Base-by-base conservation (phyloP, 2,329 filamentous ascomycete genomes). In the Verticillium alfalfae region DNA sequence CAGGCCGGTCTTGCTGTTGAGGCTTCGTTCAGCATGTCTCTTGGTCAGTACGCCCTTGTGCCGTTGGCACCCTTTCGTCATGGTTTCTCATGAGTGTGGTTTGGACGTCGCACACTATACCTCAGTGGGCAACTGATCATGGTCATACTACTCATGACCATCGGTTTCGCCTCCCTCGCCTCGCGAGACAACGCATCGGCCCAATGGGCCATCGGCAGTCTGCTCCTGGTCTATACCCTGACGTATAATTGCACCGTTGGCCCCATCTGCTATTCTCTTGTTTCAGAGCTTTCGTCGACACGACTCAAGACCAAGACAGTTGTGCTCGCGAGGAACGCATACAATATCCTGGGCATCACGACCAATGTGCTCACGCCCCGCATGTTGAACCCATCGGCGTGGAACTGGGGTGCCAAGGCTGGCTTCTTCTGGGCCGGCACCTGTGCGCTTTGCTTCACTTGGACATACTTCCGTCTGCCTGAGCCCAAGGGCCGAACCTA, bases 401-500 rank as follows among this genome's bases (percentile, higher is more conserved):
- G 78, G 72, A 77, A 79, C 66, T 78, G 78, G 77, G 79, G 71
- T 66, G 83, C 80, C 68, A 79, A 72, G 73, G 76, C 70, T 59
- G 84, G 73, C 2, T 77, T 80, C 66, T 76, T 81, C 70, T 81
- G 77, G 75, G 75, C 74, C 9, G 75, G 67, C 39, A 75, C 80
- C 12, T 81, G 81, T 65, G 64, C 80, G 3, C 15, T 78, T 3
- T 81, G 79, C 38, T 70, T 79, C 2, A 58, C 76, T 1, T 87
- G 84, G 77, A 79, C 81, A 0, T 82, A 75, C 63, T 82, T 81
- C 67, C 80, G 78, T 18, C 73, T 84, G 5, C 82, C 82, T 4
- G 84, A 87, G 73, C 82, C 84, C 16, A 79, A 78, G 61, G 82
- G 78, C 7, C 76, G 81, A 41, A 83, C 81, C 0, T 81, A 82